Percentiles rank a stretch among this genome's conserved stretches.
These are phyloP conservation scores for Xerocomellus amylosporus DNA, from an alignment of 768 basidiomycete species.

Conservation along the genomic window DNA sequence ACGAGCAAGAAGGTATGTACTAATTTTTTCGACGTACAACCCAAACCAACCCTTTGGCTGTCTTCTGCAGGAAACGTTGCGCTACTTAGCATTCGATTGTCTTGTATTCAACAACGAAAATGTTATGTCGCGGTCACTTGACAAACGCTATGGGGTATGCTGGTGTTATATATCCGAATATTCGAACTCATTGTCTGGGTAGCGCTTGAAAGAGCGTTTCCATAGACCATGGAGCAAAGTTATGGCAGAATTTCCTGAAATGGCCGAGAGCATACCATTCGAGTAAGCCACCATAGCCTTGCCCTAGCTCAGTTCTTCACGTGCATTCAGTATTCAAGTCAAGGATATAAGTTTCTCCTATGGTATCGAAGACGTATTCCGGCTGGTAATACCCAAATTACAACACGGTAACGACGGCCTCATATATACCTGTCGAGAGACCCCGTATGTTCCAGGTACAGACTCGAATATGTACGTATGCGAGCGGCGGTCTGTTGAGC, in stretches of 20 bases:
- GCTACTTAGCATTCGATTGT: slow-evolving; percentile 90
- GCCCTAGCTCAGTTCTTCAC: slow-evolving; percentile 5
- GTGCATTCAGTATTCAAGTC: slow-evolving; percentile 65
- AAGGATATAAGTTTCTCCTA: slow-evolving; percentile 90
- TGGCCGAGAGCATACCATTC: slow-evolving; percentile 68
- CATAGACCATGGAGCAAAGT: slow-evolving; percentile 75
- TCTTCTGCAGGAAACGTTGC: slow-evolving; percentile 62
- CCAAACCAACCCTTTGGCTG: neutral
- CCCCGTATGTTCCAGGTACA: slow-evolving; percentile 79
- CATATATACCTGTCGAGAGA: slow-evolving; percentile 90
- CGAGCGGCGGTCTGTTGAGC: slow-evolving; percentile 35
- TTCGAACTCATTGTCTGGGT: slow-evolving; percentile 7
- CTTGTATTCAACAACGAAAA: slow-evolving; percentile 83
- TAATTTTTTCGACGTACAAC: neutral
- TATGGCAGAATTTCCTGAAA: slow-evolving; percentile 64
- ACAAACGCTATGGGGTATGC: slow-evolving; percentile 88
- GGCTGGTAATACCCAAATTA: slow-evolving; percentile 75
- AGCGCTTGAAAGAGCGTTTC: slow-evolving; percentile 73
- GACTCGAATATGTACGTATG: slow-evolving; percentile 90
- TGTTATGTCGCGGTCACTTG: slow-evolving; percentile 78
- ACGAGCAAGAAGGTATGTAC: slow-evolving; percentile 60
- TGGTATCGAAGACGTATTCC: slow-evolving; percentile 81
- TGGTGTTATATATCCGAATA: neutral
- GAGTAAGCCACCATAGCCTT: slow-evolving; percentile 52
- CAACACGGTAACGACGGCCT: slow-evolving; percentile 95